Conservation (phyloP, 2,329 filamentous ascomycete genomes). For the Akanthomyces uredinophilus region DNA sequence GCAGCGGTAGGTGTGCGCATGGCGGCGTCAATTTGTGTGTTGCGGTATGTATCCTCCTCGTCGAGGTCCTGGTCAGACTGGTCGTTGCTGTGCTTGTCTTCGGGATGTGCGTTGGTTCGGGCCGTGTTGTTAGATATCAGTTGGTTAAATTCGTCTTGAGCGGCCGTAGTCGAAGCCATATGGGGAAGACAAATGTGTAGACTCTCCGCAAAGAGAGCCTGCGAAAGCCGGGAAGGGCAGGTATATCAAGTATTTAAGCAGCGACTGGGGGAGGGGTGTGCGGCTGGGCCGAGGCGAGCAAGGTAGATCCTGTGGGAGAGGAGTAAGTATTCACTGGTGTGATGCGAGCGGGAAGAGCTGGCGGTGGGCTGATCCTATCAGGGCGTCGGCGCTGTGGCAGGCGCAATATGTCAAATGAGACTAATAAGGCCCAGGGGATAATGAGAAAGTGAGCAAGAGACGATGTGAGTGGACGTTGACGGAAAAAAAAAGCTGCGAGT, state of each 20-base stretch:
- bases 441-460: not conserved
- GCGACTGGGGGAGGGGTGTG: not conserved
- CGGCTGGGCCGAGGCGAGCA: not conserved
- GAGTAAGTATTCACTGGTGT: not conserved
- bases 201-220: constrained; percentile 10
- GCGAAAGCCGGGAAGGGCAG: constrained; percentile 9
- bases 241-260: constrained; percentile 8
- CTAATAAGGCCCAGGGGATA: not conserved
- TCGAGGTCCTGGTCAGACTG: constrained; percentile 48
- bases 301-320: constrained; percentile 4
- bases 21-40: constrained; percentile 54
- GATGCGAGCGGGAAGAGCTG: not conserved
- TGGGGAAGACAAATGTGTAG: not conserved
- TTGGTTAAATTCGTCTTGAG: constrained; percentile 62
- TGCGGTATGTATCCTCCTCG: constrained; percentile 51
- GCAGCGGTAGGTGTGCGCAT: constrained; percentile 58
- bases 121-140: constrained; percentile 54
- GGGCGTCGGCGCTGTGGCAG: not conserved
- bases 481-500: not conserved
- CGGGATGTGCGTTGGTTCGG: constrained; percentile 46
- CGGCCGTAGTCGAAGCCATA: constrained; percentile 51
- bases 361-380: constrained; percentile 4
- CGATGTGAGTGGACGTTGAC: not conserved
- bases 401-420: not conserved
- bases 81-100: constrained; percentile 49